A percentile compares a stretch with the other conserved stretches of the same genome.
Evolutionary conservation across 73 alveolate genomes (phyloP).

Genomic region (Paramecium pentaurelia): DNA sequence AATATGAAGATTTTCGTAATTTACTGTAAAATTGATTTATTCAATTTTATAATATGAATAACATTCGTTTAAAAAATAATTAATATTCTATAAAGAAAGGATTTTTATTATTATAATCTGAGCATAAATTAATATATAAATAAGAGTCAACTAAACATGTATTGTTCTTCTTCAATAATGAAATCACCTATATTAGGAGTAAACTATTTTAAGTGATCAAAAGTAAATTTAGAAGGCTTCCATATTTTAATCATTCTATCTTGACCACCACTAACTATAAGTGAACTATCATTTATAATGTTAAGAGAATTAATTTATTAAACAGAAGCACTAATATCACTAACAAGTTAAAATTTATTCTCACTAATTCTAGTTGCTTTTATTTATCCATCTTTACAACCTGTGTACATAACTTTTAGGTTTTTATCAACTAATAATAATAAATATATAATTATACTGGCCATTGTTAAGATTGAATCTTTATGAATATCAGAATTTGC

Average conservation of each 20-base stretch:
- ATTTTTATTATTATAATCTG: background rate
- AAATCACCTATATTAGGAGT: background rate
- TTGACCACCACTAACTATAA: background rate
- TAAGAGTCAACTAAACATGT: background rate
- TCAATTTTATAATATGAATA: no score
- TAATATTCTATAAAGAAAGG: no score
- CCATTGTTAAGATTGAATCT: background rate
- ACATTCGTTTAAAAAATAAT: no score
- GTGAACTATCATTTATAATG: background rate
- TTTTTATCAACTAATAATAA: background rate
- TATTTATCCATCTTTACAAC: slow-evolving; percentile 9
- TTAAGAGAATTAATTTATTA: background rate
- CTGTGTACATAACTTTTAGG: background rate
- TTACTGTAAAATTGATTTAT: slow-evolving; percentile 48
- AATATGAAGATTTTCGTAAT: slow-evolving; percentile 55
- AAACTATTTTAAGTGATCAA: background rate
- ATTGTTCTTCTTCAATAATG: background rate
- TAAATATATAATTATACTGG: background rate
- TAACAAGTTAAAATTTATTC: background rate
- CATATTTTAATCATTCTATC: slow-evolving; percentile 25
- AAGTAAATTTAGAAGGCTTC: background rate
- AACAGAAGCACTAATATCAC: slow-evolving; percentile 23
- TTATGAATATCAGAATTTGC: slow-evolving; percentile 20
- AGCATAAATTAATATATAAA: background rate
- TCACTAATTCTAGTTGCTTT: background rate